phyloP scores from a whole-genome alignment of 805 yeast species.

The Brettanomyces sp. region DNA sequence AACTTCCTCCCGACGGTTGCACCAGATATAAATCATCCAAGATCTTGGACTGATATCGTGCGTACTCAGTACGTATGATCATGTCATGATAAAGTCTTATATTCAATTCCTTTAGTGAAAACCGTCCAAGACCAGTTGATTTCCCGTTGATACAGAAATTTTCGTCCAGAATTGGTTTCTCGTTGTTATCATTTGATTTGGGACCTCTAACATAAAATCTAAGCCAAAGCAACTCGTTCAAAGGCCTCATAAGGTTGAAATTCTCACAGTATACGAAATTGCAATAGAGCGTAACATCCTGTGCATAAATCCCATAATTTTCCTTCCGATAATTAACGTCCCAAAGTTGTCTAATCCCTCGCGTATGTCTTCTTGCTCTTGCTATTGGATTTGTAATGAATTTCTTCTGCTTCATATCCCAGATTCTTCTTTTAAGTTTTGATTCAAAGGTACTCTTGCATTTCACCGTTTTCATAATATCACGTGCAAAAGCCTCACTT shows the following conservation, averaged over 20 bases:
- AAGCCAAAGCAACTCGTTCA: background rate
- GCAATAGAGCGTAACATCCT: background rate
- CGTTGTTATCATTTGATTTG: background rate
- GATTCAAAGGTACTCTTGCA: background rate
- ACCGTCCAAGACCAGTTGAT: conserved; percentile 2
- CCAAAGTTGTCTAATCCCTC: conserved; percentile 2
- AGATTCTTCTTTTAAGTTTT: background rate
- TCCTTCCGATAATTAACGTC: conserved; percentile 1
- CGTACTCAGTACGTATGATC: background rate
- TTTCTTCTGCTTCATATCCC: background rate
- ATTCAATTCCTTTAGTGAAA: background rate
- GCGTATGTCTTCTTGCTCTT: background rate
- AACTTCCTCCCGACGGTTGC: background rate
- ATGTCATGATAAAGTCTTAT: background rate
- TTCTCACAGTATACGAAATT: background rate
- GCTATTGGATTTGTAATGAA: conserved; percentile 1
- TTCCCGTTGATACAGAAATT: background rate
- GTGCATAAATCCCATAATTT: background rate
- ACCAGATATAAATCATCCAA: background rate
- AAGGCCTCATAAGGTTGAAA: conserved; percentile 1
- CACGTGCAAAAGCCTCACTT: conserved; percentile 1
- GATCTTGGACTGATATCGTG: background rate
- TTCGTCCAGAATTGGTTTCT: background rate
- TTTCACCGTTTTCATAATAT: background rate
- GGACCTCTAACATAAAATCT: background rate